A percentile compares a stretch with the other conserved stretches of the same genome.
Conservation (phyloP, 2,329 filamentous ascomycete genomes). For the Daldinia eschscholtzii region DNA sequence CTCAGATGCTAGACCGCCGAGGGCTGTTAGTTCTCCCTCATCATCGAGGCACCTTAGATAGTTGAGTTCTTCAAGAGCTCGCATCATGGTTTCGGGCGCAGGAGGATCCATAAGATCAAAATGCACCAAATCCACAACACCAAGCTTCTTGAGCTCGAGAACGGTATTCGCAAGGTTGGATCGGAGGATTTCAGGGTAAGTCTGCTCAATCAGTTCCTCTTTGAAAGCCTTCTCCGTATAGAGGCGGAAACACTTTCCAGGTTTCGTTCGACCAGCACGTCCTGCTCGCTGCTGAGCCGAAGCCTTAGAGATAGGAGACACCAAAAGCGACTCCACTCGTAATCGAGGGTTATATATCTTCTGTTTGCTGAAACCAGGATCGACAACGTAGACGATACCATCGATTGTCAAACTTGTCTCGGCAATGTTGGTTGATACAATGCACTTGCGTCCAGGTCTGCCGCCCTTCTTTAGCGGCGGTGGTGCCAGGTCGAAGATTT, state of each 20-base stretch:
- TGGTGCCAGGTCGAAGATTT: constrained; percentile 93
- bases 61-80: constrained; percentile 96
- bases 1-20: constrained; percentile 90
- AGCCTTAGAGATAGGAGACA: constrained; percentile 97
- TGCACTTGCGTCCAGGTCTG: constrained; percentile 90
- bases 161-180: constrained; percentile 97
- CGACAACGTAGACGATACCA: constrained; percentile 99
- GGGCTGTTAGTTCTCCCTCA: constrained; percentile 88
- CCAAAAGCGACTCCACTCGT: constrained; percentile 94
- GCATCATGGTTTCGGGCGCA: constrained; percentile 97
- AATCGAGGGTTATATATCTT: constrained; percentile 99
- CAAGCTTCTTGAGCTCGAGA: constrained; percentile 95
- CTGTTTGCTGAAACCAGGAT: constrained; percentile 98
- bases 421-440: constrained; percentile 97
- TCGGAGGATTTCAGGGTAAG: constrained; percentile 93
- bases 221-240: constrained; percentile 98
- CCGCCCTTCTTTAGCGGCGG: constrained; percentile 78
- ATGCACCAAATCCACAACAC: constrained; percentile 94
- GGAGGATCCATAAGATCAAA: constrained; percentile 99
- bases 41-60: constrained; percentile 97
- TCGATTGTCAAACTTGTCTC: constrained; percentile 98
- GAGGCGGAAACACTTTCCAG: constrained; percentile 96
- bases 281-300: constrained; percentile 97
- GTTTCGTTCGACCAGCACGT: constrained; percentile 98
- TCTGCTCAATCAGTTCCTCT: constrained; percentile 97